Percentiles rank a stretch among this genome's conserved stretches.
These are phyloP conservation scores for Coniferiporia weirii DNA, from an alignment of 1,284 basidiomycete species.

Conservation along the genomic window DNA sequence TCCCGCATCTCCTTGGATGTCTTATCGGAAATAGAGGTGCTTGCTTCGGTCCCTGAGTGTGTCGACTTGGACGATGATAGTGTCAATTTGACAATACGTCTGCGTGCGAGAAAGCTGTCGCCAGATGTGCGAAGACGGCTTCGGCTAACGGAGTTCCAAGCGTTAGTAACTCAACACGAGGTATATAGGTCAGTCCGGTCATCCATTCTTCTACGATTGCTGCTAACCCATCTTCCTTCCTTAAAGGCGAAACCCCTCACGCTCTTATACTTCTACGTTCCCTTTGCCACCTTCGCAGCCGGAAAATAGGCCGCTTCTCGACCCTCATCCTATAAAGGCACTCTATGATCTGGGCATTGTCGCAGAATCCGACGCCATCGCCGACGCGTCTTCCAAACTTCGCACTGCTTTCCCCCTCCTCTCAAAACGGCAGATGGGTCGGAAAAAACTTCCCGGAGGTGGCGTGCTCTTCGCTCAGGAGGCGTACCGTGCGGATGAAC, in stretches of 20 bases:
- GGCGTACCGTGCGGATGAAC: background rate
- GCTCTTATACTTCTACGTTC: constrained; percentile 39
- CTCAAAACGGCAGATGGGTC: background rate
- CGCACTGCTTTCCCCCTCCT: constrained; percentile 8
- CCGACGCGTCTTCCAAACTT: constrained; percentile 25
- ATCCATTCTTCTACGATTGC: background rate
- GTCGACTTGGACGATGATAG: constrained; percentile 39
- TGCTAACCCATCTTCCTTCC: background rate
- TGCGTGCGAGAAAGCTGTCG: constrained; percentile 51
- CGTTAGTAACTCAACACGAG: constrained; percentile 59
- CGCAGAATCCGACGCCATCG: constrained; percentile 23
- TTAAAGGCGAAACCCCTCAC: constrained; percentile 35
- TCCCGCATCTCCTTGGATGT: constrained; percentile 45
- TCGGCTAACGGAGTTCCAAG: constrained; percentile 46
- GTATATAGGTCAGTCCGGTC: constrained; percentile 48
- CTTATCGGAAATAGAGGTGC: constrained; percentile 54
- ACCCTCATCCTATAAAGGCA: constrained; percentile 45
- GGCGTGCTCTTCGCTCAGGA: constrained; percentile 4
- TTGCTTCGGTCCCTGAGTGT: constrained; percentile 54
- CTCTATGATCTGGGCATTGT: constrained; percentile 53
- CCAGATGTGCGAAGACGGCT: constrained; percentile 44
- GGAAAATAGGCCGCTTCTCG: constrained; percentile 49
- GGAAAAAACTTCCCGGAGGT: background rate
- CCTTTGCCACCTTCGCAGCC: constrained; percentile 62
- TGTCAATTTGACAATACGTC: constrained; percentile 51